Percentiles rank a stretch among this genome's conserved stretches.
Evolutionary conservation across 495 filamentous ascomycete genomes (phyloP).

Genomic region (Aspergillus coremiiformis): DNA sequence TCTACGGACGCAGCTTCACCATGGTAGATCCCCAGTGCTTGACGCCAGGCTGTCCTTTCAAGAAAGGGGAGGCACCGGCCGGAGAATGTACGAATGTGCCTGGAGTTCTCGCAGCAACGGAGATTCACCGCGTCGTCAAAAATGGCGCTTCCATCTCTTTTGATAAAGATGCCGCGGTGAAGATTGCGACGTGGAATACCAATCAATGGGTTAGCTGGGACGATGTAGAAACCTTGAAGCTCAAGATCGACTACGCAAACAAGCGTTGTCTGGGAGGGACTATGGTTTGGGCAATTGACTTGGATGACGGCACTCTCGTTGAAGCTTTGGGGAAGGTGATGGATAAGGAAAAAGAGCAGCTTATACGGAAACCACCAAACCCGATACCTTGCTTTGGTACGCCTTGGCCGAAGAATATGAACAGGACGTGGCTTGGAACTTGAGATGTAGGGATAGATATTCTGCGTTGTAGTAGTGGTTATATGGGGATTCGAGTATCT

Average conservation of each 20-base stretch:
- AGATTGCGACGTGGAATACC: slow-evolving; percentile 31
- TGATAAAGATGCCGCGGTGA: slow-evolving; percentile 18
- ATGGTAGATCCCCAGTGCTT: slow-evolving; percentile 28
- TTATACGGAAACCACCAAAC: neutral
- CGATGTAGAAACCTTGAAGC: slow-evolving; percentile 32
- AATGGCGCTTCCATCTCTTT: neutral
- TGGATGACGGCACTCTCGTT: slow-evolving; percentile 13
- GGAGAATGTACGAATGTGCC: slow-evolving; percentile 31
- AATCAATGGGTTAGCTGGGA: slow-evolving; percentile 47
- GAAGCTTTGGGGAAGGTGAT: slow-evolving; percentile 2
- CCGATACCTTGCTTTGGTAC: neutral
- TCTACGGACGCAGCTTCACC: slow-evolving; percentile 37
- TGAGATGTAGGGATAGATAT: neutral
- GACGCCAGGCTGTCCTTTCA: slow-evolving; percentile 22
- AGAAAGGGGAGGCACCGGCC: slow-evolving; percentile 3
- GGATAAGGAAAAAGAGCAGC: neutral
- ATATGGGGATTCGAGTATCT: too few species aligned
- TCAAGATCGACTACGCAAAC: slow-evolving; percentile 37
- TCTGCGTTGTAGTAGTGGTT: too few species aligned
- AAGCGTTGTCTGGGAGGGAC: slow-evolving; percentile 18
- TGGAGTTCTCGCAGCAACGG: slow-evolving; percentile 16
- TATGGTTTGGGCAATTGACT: slow-evolving; percentile 20
- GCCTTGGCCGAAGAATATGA: neutral
- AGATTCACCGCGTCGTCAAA: slow-evolving; percentile 14
- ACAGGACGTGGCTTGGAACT: neutral